Conservation (phyloP, 768 basidiomycete genomes). For the Royoungia palumana region DNA sequence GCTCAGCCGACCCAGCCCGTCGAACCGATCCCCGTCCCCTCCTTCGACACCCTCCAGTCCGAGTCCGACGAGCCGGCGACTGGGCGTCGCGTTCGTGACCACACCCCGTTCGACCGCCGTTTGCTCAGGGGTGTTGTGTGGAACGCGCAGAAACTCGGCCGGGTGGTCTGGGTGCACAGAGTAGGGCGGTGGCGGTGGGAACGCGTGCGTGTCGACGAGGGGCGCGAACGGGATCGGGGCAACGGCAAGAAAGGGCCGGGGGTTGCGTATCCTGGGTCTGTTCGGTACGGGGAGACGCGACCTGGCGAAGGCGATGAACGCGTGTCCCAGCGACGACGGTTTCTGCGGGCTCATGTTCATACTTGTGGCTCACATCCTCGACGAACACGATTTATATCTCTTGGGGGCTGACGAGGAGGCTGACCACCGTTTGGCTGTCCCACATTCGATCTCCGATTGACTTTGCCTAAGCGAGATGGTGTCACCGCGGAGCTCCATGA, state of each 20-base stretch:
- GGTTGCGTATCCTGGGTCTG: slow-evolving; percentile 13
- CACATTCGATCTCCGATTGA: slow-evolving; percentile 13
- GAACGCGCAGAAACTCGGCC: slow-evolving; percentile 15
- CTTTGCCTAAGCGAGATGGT: slow-evolving; percentile 8
- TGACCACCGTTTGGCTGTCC: too few species aligned
- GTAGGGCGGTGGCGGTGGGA: slow-evolving; percentile 27
- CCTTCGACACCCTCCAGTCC: slow-evolving; percentile 27
- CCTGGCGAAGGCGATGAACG: slow-evolving; percentile 16
- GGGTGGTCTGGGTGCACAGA: slow-evolving; percentile 10
- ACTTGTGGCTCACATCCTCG: too few species aligned
- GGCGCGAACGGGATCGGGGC: slow-evolving; percentile 28
- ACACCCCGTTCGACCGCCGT: background rate
- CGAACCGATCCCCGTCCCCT: slow-evolving; percentile 23
- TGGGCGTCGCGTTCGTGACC: background rate
- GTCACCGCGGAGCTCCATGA: too few species aligned
- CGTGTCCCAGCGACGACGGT: slow-evolving; percentile 16
- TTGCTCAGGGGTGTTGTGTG: slow-evolving; percentile 28
- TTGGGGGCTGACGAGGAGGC: too few species aligned
- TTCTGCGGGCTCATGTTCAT: slow-evolving; percentile 6
- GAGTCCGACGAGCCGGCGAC: slow-evolving; percentile 16
- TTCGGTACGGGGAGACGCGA: slow-evolving; percentile 23
- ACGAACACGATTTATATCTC: too few species aligned
- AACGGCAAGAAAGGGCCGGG: slow-evolving; percentile 11
- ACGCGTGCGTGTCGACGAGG: slow-evolving; percentile 23
- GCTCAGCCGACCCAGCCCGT: slow-evolving; percentile 29